Evolutionary conservation across 192 early-diverging fungal species (phyloP).

Genomic region (Rhizophagus prolifer): DNA sequence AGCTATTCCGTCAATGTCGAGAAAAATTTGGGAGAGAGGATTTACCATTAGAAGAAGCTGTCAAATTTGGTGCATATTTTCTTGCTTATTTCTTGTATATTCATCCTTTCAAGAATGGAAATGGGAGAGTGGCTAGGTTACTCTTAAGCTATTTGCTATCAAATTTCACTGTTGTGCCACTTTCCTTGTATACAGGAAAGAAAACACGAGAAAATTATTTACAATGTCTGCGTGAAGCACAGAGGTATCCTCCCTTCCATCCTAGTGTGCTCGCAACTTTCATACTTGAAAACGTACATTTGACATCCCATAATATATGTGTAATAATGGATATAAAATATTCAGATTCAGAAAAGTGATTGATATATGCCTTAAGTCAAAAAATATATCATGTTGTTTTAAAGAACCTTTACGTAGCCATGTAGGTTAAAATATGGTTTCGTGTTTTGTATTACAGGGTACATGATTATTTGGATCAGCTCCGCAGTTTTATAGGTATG

Average conservation of each 20-base stretch:
- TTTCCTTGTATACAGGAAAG: conserved; percentile 22
- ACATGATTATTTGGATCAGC: too few species aligned
- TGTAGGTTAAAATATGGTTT: too few species aligned
- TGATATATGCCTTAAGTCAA: too few species aligned
- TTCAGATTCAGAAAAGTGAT: background rate
- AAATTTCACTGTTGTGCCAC: conserved; percentile 21
- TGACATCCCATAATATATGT: conserved; percentile 20
- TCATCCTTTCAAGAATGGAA: conserved; percentile 25
- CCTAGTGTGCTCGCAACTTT: conserved; percentile 20
- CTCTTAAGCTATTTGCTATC: conserved; percentile 24
- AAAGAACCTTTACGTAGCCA: too few species aligned
- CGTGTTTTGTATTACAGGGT: too few species aligned
- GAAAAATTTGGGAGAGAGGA: conserved; percentile 12
- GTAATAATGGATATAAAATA: conserved; percentile 17
- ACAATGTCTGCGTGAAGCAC: conserved; percentile 26
- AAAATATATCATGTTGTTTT: too few species aligned
- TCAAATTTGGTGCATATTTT: conserved; percentile 23
- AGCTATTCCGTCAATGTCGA: conserved; percentile 23
- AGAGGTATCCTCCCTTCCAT: background rate
- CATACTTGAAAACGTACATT: conserved; percentile 24
- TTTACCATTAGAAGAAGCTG: conserved; percentile 23
- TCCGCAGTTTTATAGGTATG: too few species aligned
- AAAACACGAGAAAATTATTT: conserved; percentile 25
- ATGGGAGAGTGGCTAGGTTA: conserved; percentile 23
- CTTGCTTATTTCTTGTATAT: conserved; percentile 24